Evolutionary conservation across 768 basidiomycete genomes (phyloP), one percentile per base, ranked within the genome.

Genomic region (Russula vinacea): DNA sequence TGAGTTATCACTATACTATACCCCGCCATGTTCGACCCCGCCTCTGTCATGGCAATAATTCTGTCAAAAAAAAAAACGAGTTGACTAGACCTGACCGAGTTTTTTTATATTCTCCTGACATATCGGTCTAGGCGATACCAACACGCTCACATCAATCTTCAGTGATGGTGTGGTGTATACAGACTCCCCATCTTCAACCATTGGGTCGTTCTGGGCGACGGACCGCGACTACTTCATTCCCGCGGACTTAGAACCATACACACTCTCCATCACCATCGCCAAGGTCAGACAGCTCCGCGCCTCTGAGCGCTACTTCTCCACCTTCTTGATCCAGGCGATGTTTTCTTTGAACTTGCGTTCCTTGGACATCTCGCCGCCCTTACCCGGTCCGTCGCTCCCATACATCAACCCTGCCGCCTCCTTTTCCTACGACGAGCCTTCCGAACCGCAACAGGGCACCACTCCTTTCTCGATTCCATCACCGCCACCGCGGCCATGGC

Each of bases 101-200:
- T 1, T 53, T 50, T 50, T 24, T 22, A 4, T 47, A 22, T 47
- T 47, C 22, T 22, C 45, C n/a, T 47, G 45, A 9, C 22, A 47
- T 22, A 22, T 19, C 14, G n/a, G 5, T 22, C 8, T 55, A 19
- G 64, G 49, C 14, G 35, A 51, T 17, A 19, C 54, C 16, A 44
- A 16, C 32, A 50, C 58, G 14, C 24, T 55, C 19, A 45, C 11
- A 26, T 57, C 62, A 10, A 60, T 63, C 58, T 63, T 67, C 54
- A n/a, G 45, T 22, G 32, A 26, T 16, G 44, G 22, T 29, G 14
- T n/a, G 35, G n/a, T 9, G 37, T 6, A 17, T 4, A 3, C 8
- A 7, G 5, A 26, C 32, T 14, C 26, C 32, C 53, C 39, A 16
- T 3, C 7, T 22, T 16, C 22, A n/a, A 7, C 17, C 29, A 44